These are phyloP conservation scores for Saitozyma sp. DNA, from an alignment of 768 basidiomycete genomes.

Conservation along the genomic window DNA sequence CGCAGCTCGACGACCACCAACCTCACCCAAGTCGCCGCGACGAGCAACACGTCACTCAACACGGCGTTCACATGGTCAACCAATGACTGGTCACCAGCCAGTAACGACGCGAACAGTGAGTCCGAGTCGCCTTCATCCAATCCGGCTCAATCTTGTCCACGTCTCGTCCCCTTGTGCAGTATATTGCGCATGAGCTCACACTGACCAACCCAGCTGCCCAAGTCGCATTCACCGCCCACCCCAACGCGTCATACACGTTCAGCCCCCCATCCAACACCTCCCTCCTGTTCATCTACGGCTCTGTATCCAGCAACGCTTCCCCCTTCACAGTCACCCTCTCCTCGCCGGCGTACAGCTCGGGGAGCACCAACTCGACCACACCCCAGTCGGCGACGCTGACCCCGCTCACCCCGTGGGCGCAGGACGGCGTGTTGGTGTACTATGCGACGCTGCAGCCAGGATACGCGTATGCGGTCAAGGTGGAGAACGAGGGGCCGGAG, in stretches of 20 bases:
- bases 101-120: neutral
- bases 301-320: neutral
- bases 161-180: too few species aligned
- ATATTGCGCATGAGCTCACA: too few species aligned
- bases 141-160: too few species aligned
- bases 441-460: neutral
- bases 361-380: neutral
- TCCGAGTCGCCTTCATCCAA: too few species aligned
- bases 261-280: neutral
- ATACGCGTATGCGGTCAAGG: neutral
- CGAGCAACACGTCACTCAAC: neutral
- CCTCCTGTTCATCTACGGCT: neutral
- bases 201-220: neutral
- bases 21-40: neutral
- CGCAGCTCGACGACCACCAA: neutral
- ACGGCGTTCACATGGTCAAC: neutral
- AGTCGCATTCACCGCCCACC: neutral
- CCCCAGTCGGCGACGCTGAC: neutral
- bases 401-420: neutral
- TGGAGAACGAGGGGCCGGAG: neutral
- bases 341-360: neutral
- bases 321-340: constrained; percentile 1
- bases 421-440: neutral
- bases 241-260: neutral
- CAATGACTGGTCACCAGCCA: neutral